These are phyloP conservation scores for Sordariomycetes sp. DNA, from an alignment of 2,329 filamentous ascomycete species.

Conservation along the genomic window DNA sequence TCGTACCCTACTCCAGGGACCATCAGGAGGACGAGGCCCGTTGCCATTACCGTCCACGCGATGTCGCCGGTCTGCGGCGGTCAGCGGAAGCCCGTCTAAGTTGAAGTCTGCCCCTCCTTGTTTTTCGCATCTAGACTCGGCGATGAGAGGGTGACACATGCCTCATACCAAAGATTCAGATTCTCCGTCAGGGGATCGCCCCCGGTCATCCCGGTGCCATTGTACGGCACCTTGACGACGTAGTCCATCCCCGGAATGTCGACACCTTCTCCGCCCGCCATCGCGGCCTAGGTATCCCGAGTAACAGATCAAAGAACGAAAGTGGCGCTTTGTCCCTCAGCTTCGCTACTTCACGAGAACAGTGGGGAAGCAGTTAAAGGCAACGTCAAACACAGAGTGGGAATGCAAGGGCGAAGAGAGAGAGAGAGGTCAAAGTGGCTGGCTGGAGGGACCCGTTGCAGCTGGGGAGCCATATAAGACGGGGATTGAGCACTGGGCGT, in stretches of 20 bases:
- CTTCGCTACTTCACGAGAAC: too few relatives aligned
- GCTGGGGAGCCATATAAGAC: too few relatives aligned
- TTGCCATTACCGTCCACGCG: slow-evolving; percentile 72
- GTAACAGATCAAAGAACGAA: slow-evolving; percentile 11
- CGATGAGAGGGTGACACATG: slow-evolving; percentile 23
- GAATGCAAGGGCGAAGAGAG: not conserved
- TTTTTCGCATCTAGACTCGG: too few relatives aligned
- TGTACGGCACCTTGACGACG: slow-evolving; percentile 43
- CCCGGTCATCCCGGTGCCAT: slow-evolving; percentile 52
- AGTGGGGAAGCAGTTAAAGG: too few relatives aligned
- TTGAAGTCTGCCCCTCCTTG: too few relatives aligned
- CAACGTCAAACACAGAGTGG: slow-evolving; percentile 12
- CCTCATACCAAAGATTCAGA: slow-evolving; percentile 71
- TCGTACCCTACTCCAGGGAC: slow-evolving; percentile 64
- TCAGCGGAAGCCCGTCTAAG: slow-evolving; percentile 58
- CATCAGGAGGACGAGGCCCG: slow-evolving; percentile 81
- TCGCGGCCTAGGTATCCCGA: not conserved
- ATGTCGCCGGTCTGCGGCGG: slow-evolving; percentile 87
- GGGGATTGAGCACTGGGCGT: too few relatives aligned
- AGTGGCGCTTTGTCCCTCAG: too few relatives aligned
- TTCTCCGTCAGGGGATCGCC: slow-evolving; percentile 58
- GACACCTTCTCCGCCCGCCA: slow-evolving; percentile 17
- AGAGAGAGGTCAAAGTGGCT: not conserved
- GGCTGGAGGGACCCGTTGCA: too few relatives aligned
- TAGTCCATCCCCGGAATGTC: slow-evolving; percentile 34